Base-by-base conservation (phyloP, 2,329 filamentous ascomycete species). In the Fusarium virguliforme region DNA sequence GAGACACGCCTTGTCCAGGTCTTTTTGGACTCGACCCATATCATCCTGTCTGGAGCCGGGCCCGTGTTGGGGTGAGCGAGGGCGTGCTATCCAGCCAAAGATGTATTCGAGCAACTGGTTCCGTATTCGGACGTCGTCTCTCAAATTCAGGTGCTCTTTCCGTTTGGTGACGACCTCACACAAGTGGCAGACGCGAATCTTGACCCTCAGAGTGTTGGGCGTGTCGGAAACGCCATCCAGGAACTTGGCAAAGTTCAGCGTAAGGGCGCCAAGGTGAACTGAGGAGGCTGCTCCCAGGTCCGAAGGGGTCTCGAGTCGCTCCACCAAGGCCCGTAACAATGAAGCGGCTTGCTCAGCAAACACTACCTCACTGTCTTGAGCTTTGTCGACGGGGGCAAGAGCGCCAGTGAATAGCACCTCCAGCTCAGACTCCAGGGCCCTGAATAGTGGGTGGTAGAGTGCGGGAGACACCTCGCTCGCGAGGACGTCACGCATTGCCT, bases 71-170 rank as follows among this genome's bases (percentile, higher is more conserved):
- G 87, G 85, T 18, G 88, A 87, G 13, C 86, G 85, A 18, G 89
- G 88, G 10, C 89, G 84, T 28, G 89, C 86, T 72, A 92, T 91
- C 90, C 90, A 92, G 65, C 88, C 85, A 68, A 91, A 91, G 37
- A 92, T 88, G 64, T 89, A 89, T 75, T 92, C 90, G 10, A 92
- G 82, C 13, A 92, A 81, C 74, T 92, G 90, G 69, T 92, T 92
- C 59, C 90, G 83, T 73, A 91, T 90, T 30, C 89, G 87, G 40
- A 92, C 88, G 76, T 92, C 90, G 72, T 92, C 90, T 56, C 90
- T 85, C 10, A 92, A 81, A 71, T 91, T 92, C 43, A 92, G 80
- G 56, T 92, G 87, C 73, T 92, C 90, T 73, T 91, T 92, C 70
- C 90, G 87, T 77, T 87, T 88, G 12, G 87, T 90, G 35, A 92